Conservation (phyloP, 176 grass and related monocot species). For the Carex kokanica region DNA sequence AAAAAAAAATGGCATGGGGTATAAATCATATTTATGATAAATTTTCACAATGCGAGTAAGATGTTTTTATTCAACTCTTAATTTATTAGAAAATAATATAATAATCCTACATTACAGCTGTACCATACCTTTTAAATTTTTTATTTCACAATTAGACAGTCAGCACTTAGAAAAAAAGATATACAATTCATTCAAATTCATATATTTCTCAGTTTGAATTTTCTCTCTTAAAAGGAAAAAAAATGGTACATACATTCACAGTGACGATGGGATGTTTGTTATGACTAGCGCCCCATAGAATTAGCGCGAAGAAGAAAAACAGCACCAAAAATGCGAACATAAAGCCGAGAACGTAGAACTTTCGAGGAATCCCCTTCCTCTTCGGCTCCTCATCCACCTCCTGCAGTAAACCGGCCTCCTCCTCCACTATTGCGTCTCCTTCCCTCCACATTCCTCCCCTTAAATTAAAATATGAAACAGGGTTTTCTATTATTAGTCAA, state of each 20-base stretch:
- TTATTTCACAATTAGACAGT: neutral
- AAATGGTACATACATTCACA: slow-evolving; percentile 32
- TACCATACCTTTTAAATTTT: neutral
- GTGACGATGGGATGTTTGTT: slow-evolving; percentile 59
- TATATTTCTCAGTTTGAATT: neutral
- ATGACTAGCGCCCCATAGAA: slow-evolving; percentile 85
- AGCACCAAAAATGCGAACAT: slow-evolving; percentile 54
- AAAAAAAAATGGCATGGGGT: neutral
- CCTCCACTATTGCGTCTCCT: slow-evolving; percentile 58
- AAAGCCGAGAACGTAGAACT: slow-evolving; percentile 54
- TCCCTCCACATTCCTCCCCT: slow-evolving; percentile 37
- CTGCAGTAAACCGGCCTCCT: slow-evolving; percentile 59
- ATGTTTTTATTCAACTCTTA: neutral
- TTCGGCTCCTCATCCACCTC: neutral
- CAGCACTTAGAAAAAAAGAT: neutral
- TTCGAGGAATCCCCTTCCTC: slow-evolving; percentile 32
- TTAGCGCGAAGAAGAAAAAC: slow-evolving; percentile 90
- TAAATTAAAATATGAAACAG: neutral
- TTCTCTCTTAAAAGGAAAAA: neutral
- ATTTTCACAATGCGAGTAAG: neutral
- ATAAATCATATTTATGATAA: neutral
- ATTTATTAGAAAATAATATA: neutral
- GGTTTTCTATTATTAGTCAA: neutral
- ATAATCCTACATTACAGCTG: neutral
- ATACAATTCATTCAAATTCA: neutral